Conservation (phyloP, 2,329 filamentous ascomycete genomes). For the Aaosphaeria pasadenensis region DNA sequence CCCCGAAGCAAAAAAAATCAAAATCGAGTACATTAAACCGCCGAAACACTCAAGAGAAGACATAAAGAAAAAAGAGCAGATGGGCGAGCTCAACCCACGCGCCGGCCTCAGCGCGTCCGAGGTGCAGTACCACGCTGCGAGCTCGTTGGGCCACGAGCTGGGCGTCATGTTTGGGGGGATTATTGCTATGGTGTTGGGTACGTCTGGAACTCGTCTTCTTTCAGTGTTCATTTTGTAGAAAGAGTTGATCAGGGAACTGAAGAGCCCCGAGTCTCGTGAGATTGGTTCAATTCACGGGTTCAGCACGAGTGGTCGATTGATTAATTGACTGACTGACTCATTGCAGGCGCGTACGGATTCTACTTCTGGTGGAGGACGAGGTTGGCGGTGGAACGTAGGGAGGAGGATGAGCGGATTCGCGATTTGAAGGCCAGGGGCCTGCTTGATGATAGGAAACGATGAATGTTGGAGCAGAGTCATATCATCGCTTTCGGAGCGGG, state of each 20-base stretch:
- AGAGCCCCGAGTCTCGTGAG: too few species aligned
- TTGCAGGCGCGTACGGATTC: slow-evolving; percentile 9
- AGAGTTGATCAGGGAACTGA: too few species aligned
- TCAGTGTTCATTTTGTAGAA: too few species aligned
- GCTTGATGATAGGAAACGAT: slow-evolving; percentile 7
- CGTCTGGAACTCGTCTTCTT: too few species aligned
- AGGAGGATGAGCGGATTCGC: slow-evolving; percentile 8
- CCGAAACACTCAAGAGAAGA: too few species aligned
- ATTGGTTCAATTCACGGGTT: too few species aligned
- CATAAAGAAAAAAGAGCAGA: too few species aligned
- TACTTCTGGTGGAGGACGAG: slow-evolving; percentile 13
- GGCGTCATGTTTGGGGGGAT: slow-evolving; percentile 13
- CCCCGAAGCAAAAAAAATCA: too few species aligned
- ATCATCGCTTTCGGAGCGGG: too few species aligned
- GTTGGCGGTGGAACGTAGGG: slow-evolving; percentile 8
- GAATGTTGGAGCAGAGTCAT: background rate
- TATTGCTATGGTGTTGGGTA: slow-evolving; percentile 11
- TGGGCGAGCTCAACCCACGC: background rate
- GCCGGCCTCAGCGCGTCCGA: slow-evolving; percentile 2
- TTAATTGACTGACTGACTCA: too few species aligned
- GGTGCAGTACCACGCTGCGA: slow-evolving; percentile 3
- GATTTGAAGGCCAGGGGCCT: slow-evolving; percentile 9
- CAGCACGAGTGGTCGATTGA: too few species aligned
- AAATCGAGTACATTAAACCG: too few species aligned
- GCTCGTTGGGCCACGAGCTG: slow-evolving; percentile 15